Evolutionary conservation across 352 stramenopile species (phyloP).

Genomic region (Phytophthora ramorum): DNA sequence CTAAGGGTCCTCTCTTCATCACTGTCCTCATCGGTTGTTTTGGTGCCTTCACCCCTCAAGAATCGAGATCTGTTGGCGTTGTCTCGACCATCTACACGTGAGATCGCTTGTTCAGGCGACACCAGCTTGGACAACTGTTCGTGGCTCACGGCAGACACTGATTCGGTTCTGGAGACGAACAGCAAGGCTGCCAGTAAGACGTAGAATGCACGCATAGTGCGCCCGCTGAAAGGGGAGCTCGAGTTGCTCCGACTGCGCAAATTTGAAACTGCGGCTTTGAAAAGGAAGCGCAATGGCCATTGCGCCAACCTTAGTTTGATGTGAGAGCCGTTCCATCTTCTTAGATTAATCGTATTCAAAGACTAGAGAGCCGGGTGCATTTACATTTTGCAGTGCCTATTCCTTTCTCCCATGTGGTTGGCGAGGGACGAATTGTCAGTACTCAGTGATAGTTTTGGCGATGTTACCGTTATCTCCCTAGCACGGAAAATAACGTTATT

Average conservation of each 20-base stretch:
- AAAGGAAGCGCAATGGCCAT: too few relatives aligned
- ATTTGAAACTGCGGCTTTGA: background rate
- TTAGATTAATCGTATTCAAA: too few relatives aligned
- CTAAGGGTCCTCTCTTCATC: too few relatives aligned
- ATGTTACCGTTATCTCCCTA: too few relatives aligned
- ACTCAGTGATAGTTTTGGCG: too few relatives aligned
- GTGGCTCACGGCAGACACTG: background rate
- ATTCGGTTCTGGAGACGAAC: background rate
- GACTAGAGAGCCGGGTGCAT: too few relatives aligned
- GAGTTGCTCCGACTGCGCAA: background rate
- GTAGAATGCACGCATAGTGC: background rate
- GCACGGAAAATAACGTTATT: too few relatives aligned
- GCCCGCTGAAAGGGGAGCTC: background rate
- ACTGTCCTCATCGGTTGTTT: background rate
- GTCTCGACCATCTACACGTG: background rate
- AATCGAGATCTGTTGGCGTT: background rate
- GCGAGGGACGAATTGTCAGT: too few relatives aligned
- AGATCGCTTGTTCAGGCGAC: background rate
- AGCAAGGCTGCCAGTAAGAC: background rate
- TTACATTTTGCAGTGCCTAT: too few relatives aligned
- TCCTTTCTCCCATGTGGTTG: too few relatives aligned
- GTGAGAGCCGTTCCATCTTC: too few relatives aligned
- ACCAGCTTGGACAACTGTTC: background rate
- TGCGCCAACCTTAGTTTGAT: too few relatives aligned
- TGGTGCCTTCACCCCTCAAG: background rate